phyloP scores from a whole-genome alignment of 768 basidiomycete species.

The Serendipita vermifera region DNA sequence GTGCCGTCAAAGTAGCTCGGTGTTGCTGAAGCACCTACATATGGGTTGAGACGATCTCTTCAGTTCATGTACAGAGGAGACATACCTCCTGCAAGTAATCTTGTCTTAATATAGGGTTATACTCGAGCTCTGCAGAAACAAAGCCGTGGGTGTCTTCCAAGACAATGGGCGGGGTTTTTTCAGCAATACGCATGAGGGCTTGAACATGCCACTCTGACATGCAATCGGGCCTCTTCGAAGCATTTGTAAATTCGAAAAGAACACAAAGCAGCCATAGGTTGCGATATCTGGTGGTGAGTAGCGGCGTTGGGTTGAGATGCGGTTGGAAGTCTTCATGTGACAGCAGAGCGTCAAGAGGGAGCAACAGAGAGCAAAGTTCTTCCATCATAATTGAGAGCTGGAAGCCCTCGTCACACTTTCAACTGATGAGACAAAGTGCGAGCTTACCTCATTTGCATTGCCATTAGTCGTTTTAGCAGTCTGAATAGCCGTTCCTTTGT shows the following conservation, averaged over 20 bases:
- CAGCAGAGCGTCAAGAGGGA: conserved; percentile 83
- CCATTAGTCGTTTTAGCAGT: conserved; percentile 56
- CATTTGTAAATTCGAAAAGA: conserved; percentile 67
- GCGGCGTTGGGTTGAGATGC: conserved; percentile 39
- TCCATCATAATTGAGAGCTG: conserved; percentile 52
- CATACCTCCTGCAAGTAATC: conserved; percentile 68
- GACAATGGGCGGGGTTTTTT: conserved; percentile 75
- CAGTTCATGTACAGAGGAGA: not conserved
- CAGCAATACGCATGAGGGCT: conserved; percentile 64
- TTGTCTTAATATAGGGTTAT: conserved; percentile 78
- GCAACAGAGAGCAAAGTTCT: conserved; percentile 73
- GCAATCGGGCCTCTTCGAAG: conserved; percentile 31
- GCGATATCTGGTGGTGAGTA: conserved; percentile 65
- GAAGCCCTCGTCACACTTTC: conserved; percentile 5
- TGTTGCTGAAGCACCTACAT: conserved; percentile 58
- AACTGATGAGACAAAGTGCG: conserved; percentile 11
- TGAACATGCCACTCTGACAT: conserved; percentile 56
- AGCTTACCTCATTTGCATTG: conserved; percentile 35
- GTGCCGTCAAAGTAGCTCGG: conserved; percentile 45
- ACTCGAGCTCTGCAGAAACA: conserved; percentile 78
- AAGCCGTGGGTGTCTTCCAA: conserved; percentile 72
- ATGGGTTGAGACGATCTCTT: not conserved
- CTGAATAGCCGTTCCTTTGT: conserved; percentile 85
- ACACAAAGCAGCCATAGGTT: conserved; percentile 91
- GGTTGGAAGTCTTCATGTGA: conserved; percentile 56